phyloP scores from a whole-genome alignment of 257 asterid species.

The Salvia miltiorrhiza region DNA sequence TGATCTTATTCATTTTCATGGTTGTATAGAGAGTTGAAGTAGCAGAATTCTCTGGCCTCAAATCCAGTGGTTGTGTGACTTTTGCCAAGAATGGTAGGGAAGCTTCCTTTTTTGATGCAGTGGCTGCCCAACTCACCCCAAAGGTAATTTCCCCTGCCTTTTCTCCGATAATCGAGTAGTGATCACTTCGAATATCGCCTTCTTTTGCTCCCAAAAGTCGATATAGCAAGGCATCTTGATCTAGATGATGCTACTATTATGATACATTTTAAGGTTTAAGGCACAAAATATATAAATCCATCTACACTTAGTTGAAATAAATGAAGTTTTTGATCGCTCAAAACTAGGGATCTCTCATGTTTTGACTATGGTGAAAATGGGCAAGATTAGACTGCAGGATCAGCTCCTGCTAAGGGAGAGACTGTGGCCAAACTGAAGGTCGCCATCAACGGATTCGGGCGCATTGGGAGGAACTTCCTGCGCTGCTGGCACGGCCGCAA shows the following conservation, averaged over 20 bases:
- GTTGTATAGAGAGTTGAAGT: conserved; percentile 53
- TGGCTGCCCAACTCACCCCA: conserved; percentile 67
- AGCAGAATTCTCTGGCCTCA: conserved; percentile 69
- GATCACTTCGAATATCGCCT: neutral
- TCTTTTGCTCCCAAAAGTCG: neutral
- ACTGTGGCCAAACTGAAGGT: conserved; percentile 84
- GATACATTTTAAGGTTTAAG: neutral
- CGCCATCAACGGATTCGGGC: conserved; percentile 89
- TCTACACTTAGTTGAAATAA: neutral
- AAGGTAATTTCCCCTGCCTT: conserved; percentile 32
- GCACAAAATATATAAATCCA: neutral
- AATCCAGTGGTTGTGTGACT: conserved; percentile 53
- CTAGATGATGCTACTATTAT: neutral
- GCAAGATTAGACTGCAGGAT: conserved; percentile 48
- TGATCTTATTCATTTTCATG: neutral
- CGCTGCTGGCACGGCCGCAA: conserved; percentile 97
- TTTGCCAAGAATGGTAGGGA: conserved; percentile 43
- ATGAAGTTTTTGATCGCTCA: neutral
- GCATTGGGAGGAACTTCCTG: conserved; percentile 94
- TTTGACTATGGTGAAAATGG: neutral
- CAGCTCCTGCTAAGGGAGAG: conserved; percentile 61
- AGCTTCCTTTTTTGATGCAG: conserved; percentile 61
- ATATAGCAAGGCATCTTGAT: neutral
- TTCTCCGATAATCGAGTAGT: neutral
- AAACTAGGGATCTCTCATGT: neutral